A percentile compares a stretch with the other conserved stretches of the same genome.
These are phyloP conservation scores for Torulaspora franciscae DNA, from an alignment of 805 yeast genomes.

Conservation along the genomic window DNA sequence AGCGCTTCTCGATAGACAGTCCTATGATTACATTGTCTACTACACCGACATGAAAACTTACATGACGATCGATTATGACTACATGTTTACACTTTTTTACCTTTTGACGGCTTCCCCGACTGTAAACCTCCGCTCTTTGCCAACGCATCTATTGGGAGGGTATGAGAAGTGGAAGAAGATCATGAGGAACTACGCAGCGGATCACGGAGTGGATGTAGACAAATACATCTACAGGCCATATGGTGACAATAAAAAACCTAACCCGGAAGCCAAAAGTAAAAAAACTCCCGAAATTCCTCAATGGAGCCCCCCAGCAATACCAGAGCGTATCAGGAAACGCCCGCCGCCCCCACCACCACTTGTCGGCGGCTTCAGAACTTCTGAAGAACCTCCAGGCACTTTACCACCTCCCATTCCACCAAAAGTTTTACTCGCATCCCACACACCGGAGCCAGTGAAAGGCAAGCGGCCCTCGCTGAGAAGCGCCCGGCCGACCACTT, in stretches of 20 bases:
- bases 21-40: constrained; percentile 37
- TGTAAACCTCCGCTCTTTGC: constrained; percentile 19
- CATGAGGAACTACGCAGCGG: constrained; percentile 29
- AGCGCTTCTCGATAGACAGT: constrained; percentile 31
- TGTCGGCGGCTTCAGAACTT: constrained; percentile 23
- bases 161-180: constrained; percentile 41
- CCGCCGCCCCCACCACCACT: constrained; percentile 31
- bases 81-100: constrained; percentile 31
- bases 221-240: constrained; percentile 20
- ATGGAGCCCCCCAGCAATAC: constrained; percentile 28
- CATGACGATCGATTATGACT: constrained; percentile 33
- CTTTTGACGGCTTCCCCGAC: constrained; percentile 26
- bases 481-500: background rate
- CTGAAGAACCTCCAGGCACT: constrained; percentile 3
- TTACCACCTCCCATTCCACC: constrained; percentile 23
- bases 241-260: constrained; percentile 3
- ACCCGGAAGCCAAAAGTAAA: background rate
- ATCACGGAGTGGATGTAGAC: constrained; percentile 24
- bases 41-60: constrained; percentile 39
- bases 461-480: background rate
- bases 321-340: constrained; percentile 24
- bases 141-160: constrained; percentile 41
- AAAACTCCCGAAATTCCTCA: constrained; percentile 13
- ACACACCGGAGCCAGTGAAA: background rate
- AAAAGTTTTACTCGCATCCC: constrained; percentile 3